Percentiles rank a stretch among this genome's conserved stretches.
phyloP scores from a whole-genome alignment of 139 green algal species.

The Tetradesmus obliquus region DNA sequence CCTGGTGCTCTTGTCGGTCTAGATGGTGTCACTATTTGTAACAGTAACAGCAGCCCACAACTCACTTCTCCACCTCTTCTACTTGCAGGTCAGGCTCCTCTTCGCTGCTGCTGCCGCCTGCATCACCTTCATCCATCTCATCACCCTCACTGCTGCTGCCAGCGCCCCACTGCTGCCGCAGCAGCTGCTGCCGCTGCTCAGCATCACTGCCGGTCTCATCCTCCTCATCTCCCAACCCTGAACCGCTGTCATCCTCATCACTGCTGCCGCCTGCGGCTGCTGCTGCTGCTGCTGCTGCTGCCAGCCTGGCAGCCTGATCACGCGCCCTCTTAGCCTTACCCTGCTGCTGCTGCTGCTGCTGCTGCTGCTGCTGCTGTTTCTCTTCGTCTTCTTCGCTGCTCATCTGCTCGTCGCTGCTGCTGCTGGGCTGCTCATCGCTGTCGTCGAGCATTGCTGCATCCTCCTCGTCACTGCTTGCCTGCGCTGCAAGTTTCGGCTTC shows the following conservation, averaged over 20 bases:
- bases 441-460: neutral
- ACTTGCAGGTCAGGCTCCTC: conserved; percentile 19
- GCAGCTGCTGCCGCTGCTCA: conserved; percentile 10
- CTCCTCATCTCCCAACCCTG: neutral
- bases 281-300: neutral
- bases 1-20: no score
- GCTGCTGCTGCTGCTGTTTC: neutral
- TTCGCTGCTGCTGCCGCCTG: neutral
- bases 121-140: neutral
- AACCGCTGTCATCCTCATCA: conserved; percentile 11
- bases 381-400: neutral
- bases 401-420: neutral
- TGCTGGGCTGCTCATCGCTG: neutral
- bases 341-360: neutral
- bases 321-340: neutral
- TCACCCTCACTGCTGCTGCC: neutral
- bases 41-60: neutral
- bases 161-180: neutral
- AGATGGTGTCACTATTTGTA: neutral
- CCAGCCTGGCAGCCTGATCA: neutral
- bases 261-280: neutral
- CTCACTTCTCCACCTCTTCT: conserved; percentile 28
- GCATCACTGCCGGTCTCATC: conserved; percentile 17
- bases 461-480: neutral
- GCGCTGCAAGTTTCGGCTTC: neutral